Evolutionary conservation across 345 rosid species (phyloP), one percentile per base, ranked within the genome.

Genomic region (Rhizophora mangle): DNA sequence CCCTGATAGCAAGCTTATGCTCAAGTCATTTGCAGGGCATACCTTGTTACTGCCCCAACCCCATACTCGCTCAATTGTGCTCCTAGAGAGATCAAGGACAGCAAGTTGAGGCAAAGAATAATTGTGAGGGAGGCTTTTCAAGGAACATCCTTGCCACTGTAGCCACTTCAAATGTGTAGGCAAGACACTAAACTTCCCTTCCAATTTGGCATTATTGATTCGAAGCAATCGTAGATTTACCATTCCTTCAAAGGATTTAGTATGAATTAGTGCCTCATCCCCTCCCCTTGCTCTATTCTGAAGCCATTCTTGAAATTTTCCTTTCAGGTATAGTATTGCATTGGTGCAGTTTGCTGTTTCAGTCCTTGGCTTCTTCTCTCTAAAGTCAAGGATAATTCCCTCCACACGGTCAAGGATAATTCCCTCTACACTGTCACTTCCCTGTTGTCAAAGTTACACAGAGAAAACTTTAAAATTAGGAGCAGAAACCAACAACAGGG

Each of bases 31-130:
- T 37, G 26, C 22, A 39, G 66, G 52, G 26, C 67, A 0, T 70
- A 86, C 96, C 81, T 67, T 30, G 47, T 77, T 70, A 56, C 63
- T 3, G 3, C 1, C 1, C 0, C 62, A 62, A 68, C 70, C 76
- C 85, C 80, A 80, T 60, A 91, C 34, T 27, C 5, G 37, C 68
- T 71, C 71, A 57, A 88, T 78, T 66, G 70, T 51, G 81, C 97
- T 87, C 18, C 78, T 78, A 15, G 93, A 84, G 76, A 91, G 91
- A 81, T 91, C 86, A 75, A 89, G 90, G 71, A 91, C 86, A 21
- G 83, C 87, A 53, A 89, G 88, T 63, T 84, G 54, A 21, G 53
- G 1, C 55, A 81, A 77, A 67, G 56, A 69, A 66, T 80, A 74
- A 59, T 79, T 73, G 27, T 76, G 68, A 55, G 89, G 89, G 49